A percentile compares a stretch with the other conserved stretches of the same genome.
phyloP scores from a whole-genome alignment of 768 basidiomycete genomes.

The Hirschioporus abietinus region DNA sequence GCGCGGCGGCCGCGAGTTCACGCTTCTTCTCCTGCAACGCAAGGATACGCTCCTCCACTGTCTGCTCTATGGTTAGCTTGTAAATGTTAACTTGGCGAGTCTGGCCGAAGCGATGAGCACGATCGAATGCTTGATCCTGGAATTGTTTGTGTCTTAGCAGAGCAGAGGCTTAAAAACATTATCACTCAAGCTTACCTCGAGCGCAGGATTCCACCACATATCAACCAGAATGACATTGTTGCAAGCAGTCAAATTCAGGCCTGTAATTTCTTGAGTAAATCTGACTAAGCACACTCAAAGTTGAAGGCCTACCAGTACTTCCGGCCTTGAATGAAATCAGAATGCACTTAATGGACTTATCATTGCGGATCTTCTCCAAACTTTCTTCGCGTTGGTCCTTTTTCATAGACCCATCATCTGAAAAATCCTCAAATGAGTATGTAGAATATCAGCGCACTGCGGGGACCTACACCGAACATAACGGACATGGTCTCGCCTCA shows the following conservation, averaged over 20 bases:
- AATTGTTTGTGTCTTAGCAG: not conserved
- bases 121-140: slow-evolving; percentile 90
- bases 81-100: slow-evolving; percentile 80
- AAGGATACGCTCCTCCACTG: slow-evolving; percentile 85
- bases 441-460: not conserved
- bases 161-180: slow-evolving; percentile 3
- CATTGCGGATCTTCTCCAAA: slow-evolving; percentile 64
- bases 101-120: slow-evolving; percentile 88
- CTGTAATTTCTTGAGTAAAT: slow-evolving; percentile 28
- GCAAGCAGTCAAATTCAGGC: slow-evolving; percentile 87
- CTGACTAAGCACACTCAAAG: not conserved
- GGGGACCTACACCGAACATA: slow-evolving; percentile 78
- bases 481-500: slow-evolving; percentile 58
- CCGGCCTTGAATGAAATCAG: slow-evolving; percentile 97
- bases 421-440: not conserved
- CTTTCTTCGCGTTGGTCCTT: slow-evolving; percentile 71
- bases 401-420: slow-evolving; percentile 88
- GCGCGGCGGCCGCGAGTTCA: slow-evolving; percentile 72
- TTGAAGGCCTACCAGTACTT: slow-evolving; percentile 60
- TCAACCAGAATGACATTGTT: slow-evolving; percentile 93
- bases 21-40: slow-evolving; percentile 91
- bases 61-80: slow-evolving; percentile 82
- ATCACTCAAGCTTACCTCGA: slow-evolving; percentile 50
- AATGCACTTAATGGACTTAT: slow-evolving; percentile 61
- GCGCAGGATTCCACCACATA: slow-evolving; percentile 92